Evolutionary conservation across 2,329 filamentous ascomycete genomes (phyloP), one percentile per base, ranked within the genome.

Genomic region (Ceratocystis alfenasii): DNA sequence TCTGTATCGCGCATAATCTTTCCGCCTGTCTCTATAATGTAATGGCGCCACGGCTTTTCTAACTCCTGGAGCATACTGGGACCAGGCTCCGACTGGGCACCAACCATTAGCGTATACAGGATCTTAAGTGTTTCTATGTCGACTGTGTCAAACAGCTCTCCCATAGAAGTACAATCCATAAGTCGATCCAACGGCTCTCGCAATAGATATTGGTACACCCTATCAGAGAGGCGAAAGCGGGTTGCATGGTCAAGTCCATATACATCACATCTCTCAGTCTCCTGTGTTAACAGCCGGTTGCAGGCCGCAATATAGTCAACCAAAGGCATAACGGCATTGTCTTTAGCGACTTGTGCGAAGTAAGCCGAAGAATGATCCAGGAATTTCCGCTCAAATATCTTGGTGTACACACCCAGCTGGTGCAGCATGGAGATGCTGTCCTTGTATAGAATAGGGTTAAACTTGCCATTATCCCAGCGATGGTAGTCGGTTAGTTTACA

Each of bases 231-330:
- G 69, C 87, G 84, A 70, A 87, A 83, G 74, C 90, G 88, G 0
- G 94, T 97, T 25, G 87, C 88, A 68, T 85, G 87, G 73, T 95
- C 90, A 57, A 99, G 81, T 67, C 88, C 87, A 75, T 88, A 95
- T 20, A 83, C 78, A 68, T 94, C 88, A 73, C 91, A 96, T 46
- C 92, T 83, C 67, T 81, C 76, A 70, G 87, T 82, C 75, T 99
- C 94, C 63, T 78, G 79, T 64, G 82, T 79, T 25, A 97, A 84
- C 36, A 96, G 78, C 55, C 76, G 77, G 68, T 87, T 82, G 65
- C 88, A 88, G 30, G 83, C 83, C 22, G 80, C 78, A 59, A 95
- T 88, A 74, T 96, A 97, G 12, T 83, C 81, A 65, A 88, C 87
- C 53, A 97, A 79, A 17, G 81, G 81, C 25, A 81, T 80, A 3